Percentiles rank a stretch among this genome's conserved stretches.
These are phyloP conservation scores for Pseudoturritis turrita DNA, from an alignment of 345 rosid genomes.

Conservation along the genomic window DNA sequence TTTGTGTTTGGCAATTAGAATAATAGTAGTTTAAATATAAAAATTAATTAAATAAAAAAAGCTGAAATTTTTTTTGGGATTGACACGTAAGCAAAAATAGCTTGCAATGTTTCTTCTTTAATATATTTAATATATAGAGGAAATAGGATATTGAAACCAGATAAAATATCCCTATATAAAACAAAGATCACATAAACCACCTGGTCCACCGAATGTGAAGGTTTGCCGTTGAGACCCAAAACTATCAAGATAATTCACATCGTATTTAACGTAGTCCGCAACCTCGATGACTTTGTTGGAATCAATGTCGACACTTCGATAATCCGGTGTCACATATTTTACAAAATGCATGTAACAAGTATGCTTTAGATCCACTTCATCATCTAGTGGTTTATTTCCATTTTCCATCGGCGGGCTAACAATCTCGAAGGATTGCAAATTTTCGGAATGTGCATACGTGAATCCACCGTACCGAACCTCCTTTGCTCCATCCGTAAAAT, in stretches of 20 bases:
- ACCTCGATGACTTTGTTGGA: not conserved
- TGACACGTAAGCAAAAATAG: too few relatives aligned
- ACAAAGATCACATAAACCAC: not conserved
- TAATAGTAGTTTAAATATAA: too few relatives aligned
- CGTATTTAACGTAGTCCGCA: not conserved
- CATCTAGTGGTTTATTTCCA: not conserved
- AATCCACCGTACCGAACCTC: not conserved
- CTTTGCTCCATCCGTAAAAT: not conserved
- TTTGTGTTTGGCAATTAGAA: too few relatives aligned
- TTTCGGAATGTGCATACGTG: not conserved
- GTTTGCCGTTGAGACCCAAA: not conserved
- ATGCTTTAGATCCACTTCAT: not conserved
- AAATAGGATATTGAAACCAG: not conserved
- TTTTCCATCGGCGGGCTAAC: conserved; percentile 12
- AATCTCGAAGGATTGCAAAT: not conserved
- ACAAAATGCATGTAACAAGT: conserved; percentile 7
- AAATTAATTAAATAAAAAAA: too few relatives aligned
- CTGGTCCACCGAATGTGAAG: conserved; percentile 1
- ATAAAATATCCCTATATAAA: not conserved
- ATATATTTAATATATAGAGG: too few relatives aligned
- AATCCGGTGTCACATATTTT: not conserved
- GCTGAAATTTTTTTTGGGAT: too few relatives aligned
- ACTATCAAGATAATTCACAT: not conserved
- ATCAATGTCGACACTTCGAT: not conserved
- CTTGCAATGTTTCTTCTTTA: too few relatives aligned